Base-by-base conservation (phyloP, 148 eudicot species). In the Fagopyrum esculentum region DNA sequence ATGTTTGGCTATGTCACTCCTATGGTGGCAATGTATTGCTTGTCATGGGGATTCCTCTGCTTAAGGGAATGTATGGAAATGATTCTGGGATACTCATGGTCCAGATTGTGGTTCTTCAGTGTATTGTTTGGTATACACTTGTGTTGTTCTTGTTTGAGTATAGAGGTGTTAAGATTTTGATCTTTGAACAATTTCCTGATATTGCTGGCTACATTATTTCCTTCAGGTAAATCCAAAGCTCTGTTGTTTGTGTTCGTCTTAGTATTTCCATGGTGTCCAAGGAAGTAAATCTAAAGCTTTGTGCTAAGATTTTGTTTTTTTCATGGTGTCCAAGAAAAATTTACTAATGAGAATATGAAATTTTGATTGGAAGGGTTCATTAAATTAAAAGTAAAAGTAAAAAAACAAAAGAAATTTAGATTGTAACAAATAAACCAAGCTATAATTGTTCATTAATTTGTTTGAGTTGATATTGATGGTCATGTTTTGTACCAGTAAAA, bases 1-100 rank as follows among this genome's bases (percentile, higher is more conserved):
- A 92, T 60, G 83, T 95, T 51, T 95, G 99, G 99, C 79, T 92
- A n/a, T n/a, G 97, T 79, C 97, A 95, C 84, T 95, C 99, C 16
- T 90, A 77, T 61, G 94, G 96, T 19, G 97, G 94, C 22, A 77
- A 80, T 22, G 26, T 22, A 22, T 22, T 22, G 5, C 91, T 92
- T 48, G 97, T 92, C 0, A 92, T 92, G 97, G 97, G 97, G 2
- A 92, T 92, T 8, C 97, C 93, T 45, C 64, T 91, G 45, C 71
- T 91, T 10, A 88, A 86, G 73, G 97, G 97, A 2, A 88, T 90
- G 97, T 92, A 92, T 77, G 97, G 97, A 10, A 86, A 86, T 1
- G 64, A 5, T 46, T 90, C 95, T 1, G 92, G 90, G 2, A 83
- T 77, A 22, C 69, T 91, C 22, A 91, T 91, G 94, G 92, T 91